Conservation (phyloP, 768 basidiomycete genomes). For the Lactarius sp. region DNA sequence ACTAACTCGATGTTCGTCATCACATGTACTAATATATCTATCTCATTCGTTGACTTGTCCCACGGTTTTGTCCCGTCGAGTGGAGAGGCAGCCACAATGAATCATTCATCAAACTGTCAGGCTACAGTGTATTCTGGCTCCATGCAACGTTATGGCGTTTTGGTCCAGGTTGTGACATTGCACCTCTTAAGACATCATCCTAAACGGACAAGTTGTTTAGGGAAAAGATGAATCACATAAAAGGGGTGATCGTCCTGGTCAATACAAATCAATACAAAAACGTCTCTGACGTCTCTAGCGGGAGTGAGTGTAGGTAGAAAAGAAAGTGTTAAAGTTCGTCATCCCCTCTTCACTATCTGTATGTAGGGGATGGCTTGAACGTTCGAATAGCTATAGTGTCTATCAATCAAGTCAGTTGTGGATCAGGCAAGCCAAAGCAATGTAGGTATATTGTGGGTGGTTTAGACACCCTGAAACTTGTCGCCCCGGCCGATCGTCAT, state of each 20-base stretch:
- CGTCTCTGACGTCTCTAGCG: neutral
- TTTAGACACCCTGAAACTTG: slow-evolving; percentile 29
- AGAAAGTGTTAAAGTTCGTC: neutral
- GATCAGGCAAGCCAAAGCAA: neutral
- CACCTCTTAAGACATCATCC: neutral
- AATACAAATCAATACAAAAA: slow-evolving; percentile 4
- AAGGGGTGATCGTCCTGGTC: neutral
- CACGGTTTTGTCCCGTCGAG: no score
- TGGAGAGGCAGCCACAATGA: no score
- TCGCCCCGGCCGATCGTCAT: slow-evolving; percentile 57
- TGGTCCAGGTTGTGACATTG: neutral
- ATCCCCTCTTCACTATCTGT: neutral
- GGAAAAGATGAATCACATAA: neutral
- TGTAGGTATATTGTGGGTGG: neutral
- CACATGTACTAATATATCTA: neutral
- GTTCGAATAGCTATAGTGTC: no score
- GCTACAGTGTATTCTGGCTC: neutral
- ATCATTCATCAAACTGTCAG: no score
- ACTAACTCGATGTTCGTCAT: neutral
- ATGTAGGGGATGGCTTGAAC: neutral
- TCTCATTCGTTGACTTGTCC: no score
- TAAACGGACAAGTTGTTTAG: neutral
- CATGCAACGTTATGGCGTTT: neutral
- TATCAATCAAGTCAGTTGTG: neutral
- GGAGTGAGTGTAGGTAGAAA: neutral